Base-by-base conservation (phyloP, 441 rosid genomes). In the Theobroma grandiflorum region DNA sequence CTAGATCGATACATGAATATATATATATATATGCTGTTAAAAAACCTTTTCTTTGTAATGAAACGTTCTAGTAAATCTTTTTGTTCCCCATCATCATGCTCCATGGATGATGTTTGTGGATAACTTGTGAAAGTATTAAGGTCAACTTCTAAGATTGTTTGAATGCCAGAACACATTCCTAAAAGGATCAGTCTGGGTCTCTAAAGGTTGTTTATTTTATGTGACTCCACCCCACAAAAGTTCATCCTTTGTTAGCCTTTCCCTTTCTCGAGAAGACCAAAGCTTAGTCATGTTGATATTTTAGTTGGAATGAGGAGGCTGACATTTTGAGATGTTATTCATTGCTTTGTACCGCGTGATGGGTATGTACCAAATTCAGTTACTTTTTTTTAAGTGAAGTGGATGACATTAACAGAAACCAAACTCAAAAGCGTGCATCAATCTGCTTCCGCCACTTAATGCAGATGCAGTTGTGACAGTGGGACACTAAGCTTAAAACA, bases 161-260 rank as follows among this genome's bases (percentile, higher is more conserved):
- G 31, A 26, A 26, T 26, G 31, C 31, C 31, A 26, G 1, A 26
- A 26, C 31, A 26, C 31, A 1, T 26, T 26, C 31, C 31, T 26
- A 26, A 26, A 26, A 26, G 31, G 31, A 26, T 26, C 31, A 26
- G 31, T 26, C 31, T 26, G 31, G 31, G 31, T 26, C 31, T 26
- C 31, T 26, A 26, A 26, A 26, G 31, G 31, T 0, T 26, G 31
- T 26, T 26, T 26, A 26, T 26, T 26, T 26, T 26, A 59, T 8
- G 2, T 58, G 55, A 15, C 4, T 50, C n/a, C 6, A 4, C 7
- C 2, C 0, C 0, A n/a, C 31, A 9, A 22, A 9, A 0, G 0
- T 9, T 22, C 26, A 15, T 50, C 5, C 5, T 4, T 26, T 20
- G 0, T 52, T 52, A 52, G 18, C 6, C 16, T 52, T 49, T 12